Evolutionary conservation across 176 grass and related monocot species (phyloP).

Genomic region (Aegilops tauschii): DNA sequence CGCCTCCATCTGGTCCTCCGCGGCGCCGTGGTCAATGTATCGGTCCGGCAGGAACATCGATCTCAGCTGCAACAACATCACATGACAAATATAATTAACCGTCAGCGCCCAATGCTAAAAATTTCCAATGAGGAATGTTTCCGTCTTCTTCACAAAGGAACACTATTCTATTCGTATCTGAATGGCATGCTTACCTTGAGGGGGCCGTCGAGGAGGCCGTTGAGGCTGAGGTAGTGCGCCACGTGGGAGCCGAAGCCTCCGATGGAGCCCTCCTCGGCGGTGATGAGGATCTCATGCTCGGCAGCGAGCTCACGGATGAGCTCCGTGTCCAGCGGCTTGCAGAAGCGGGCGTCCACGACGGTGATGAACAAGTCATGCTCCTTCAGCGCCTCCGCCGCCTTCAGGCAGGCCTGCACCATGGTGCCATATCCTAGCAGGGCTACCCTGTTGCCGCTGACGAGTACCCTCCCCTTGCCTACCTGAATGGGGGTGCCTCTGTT

Average conservation of each 20-base stretch:
- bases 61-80: constrained; percentile 58
- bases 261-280: constrained; percentile 80
- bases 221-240: constrained; percentile 69
- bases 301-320: constrained; percentile 57
- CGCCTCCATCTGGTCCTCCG: constrained; percentile 74
- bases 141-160: neutral
- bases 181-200: constrained; percentile 55
- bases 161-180: neutral
- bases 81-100: neutral
- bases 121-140: no score
- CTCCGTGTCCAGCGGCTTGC: constrained; percentile 76
- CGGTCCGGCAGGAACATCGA: constrained; percentile 89
- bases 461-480: constrained; percentile 75
- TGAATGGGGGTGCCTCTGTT: constrained; percentile 49
- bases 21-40: constrained; percentile 89
- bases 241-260: constrained; percentile 93
- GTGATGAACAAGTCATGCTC: constrained; percentile 63
- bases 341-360: constrained; percentile 77
- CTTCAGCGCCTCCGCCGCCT: constrained; percentile 57
- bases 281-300: constrained; percentile 87
- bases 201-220: constrained; percentile 70
- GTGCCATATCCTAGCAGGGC: constrained; percentile 81
- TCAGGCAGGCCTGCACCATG: constrained; percentile 81
- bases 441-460: constrained; percentile 62
- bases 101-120: neutral